Evolutionary conservation across 768 basidiomycete species (phyloP).

Genomic region (Lactifluus subvellereus): DNA sequence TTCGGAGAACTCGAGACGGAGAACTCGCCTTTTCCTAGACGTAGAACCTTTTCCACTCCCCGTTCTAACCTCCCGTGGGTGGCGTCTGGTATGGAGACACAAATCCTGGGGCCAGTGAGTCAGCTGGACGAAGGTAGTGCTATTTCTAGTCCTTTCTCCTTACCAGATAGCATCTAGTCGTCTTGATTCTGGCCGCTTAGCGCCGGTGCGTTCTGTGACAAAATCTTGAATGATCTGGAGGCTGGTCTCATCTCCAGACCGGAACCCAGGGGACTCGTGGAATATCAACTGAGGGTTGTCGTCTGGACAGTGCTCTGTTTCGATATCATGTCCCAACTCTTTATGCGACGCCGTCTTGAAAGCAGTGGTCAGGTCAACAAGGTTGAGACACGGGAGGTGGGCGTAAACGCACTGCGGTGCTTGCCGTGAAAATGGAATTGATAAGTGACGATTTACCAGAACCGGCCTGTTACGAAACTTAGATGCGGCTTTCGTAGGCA

Average conservation of each 20-base stretch:
- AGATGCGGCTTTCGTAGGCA: not conserved
- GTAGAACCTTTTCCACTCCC: not conserved
- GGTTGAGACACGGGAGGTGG: not conserved
- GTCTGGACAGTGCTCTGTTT: not conserved
- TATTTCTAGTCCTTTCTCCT: not conserved
- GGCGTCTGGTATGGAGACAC: not conserved
- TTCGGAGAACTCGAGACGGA: not conserved
- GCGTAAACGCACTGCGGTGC: not conserved
- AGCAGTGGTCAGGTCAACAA: not conserved
- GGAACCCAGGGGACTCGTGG: not conserved
- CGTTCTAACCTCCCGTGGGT: not conserved
- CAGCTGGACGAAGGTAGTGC: not conserved
- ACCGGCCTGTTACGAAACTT: not conserved
- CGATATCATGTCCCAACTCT: not conserved
- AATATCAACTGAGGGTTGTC: not conserved
- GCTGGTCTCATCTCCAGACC: not conserved
- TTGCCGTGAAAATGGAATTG: not conserved
- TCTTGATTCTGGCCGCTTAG: not conserved
- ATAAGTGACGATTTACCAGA: slow-evolving; percentile 1
- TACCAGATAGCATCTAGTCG: slow-evolving; percentile 6
- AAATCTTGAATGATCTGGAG: not conserved
- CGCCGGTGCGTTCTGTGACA: not conserved
- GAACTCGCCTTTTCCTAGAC: not conserved
- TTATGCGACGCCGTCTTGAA: not conserved
- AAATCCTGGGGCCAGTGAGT: not conserved